A percentile compares a stretch with the other conserved stretches of the same genome.
Conservation (phyloP, 768 basidiomycete species). For the Floccularia luteovirens region DNA sequence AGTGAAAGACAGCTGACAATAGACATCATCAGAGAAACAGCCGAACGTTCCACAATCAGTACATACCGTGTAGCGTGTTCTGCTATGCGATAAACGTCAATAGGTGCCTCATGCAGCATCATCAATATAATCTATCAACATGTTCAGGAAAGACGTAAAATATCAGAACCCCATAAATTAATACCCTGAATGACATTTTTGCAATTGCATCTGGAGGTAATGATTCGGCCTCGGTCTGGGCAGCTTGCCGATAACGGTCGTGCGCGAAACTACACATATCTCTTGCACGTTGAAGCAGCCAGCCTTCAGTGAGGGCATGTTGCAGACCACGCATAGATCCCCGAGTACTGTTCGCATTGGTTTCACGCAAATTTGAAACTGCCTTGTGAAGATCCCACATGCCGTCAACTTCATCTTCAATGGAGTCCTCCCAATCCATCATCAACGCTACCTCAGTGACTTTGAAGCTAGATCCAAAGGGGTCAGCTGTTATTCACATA, state of each 20-base stretch:
- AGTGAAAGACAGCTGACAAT: slow-evolving; percentile 49
- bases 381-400: slow-evolving; percentile 47
- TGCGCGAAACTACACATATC: slow-evolving; percentile 76
- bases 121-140: slow-evolving; percentile 52
- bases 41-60: not conserved
- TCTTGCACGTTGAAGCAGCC: slow-evolving; percentile 63
- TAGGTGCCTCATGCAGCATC: slow-evolving; percentile 56
- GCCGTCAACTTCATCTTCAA: slow-evolving; percentile 44
- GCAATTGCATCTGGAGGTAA: slow-evolving; percentile 42
- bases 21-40: not conserved
- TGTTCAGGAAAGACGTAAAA: not conserved
- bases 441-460: slow-evolving; percentile 65
- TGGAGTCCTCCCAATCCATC: slow-evolving; percentile 67
- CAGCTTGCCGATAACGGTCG: slow-evolving; percentile 69
- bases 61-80: slow-evolving; percentile 59
- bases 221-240: slow-evolving; percentile 47
- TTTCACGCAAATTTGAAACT: slow-evolving; percentile 37
- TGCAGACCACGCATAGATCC: slow-evolving; percentile 65
- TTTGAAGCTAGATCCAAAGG: slow-evolving; percentile 53
- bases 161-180: slow-evolving; percentile 7
- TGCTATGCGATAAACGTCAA: slow-evolving; percentile 62
- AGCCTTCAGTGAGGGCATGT: slow-evolving; percentile 61
- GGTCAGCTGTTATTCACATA: not conserved
- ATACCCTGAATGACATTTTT: slow-evolving; percentile 65
- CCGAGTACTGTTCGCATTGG: slow-evolving; percentile 32